Conservation (phyloP, 306 rosid species). For the Amphicarpaea edgeworthii region DNA sequence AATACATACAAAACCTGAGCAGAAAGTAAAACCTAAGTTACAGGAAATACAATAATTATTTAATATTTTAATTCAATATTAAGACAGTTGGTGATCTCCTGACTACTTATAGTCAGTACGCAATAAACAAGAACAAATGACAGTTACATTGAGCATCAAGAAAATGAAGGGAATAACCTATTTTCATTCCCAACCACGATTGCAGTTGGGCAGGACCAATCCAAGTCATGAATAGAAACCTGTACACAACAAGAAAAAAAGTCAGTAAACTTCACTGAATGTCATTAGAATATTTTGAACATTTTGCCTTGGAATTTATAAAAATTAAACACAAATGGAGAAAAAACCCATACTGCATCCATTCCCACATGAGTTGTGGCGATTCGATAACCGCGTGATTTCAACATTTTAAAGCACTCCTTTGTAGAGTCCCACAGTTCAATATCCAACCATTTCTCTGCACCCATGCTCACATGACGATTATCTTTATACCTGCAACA, state of each 20-base stretch:
- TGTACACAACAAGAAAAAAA: conserved; percentile 47
- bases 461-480: conserved; percentile 99
- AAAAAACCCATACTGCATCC: conserved; percentile 63
- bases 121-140: conserved; percentile 12
- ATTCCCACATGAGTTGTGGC: conserved; percentile 90
- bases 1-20: background rate
- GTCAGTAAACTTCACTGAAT: conserved; percentile 34
- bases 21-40: conserved; percentile 4
- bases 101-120: background rate
- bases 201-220: conserved; percentile 93
- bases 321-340: background rate
- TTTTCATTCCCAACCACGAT: conserved; percentile 90
- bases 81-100: conserved; percentile 7
- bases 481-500: conserved; percentile 84
- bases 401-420: conserved; percentile 78
- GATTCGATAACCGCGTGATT: conserved; percentile 86
- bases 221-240: conserved; percentile 85
- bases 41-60: conserved; percentile 23
- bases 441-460: conserved; percentile 99
- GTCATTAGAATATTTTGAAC: background rate
- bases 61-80: background rate
- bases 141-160: conserved; percentile 13
- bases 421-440: conserved; percentile 82
- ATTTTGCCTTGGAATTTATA: conserved; percentile 4
- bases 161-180: conserved; percentile 58